Conservation (phyloP, 768 basidiomycete species). For the Suillus plorans region DNA sequence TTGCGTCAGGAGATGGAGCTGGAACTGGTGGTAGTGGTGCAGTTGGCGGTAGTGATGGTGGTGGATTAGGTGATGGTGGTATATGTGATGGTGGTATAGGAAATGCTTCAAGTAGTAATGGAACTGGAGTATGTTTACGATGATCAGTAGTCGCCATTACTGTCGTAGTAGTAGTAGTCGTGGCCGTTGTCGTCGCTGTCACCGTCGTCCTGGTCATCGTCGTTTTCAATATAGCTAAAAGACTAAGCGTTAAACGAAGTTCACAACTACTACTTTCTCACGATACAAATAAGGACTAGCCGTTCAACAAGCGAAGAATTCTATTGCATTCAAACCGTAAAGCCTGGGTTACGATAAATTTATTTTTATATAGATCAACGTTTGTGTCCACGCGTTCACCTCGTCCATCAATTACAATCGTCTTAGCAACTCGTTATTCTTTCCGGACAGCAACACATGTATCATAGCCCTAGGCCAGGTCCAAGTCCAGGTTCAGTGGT, state of each 20-base stretch:
- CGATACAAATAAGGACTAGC: background rate
- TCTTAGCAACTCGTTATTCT: background rate
- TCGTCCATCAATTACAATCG: too few relatives aligned
- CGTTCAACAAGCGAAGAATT: background rate
- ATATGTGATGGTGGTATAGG: conserved; percentile 36
- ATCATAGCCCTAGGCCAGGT: too few relatives aligned
- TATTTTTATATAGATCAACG: too few relatives aligned
- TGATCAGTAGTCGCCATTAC: background rate
- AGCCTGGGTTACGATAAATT: too few relatives aligned
- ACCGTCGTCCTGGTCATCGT: background rate
- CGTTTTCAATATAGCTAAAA: background rate
- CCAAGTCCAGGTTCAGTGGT: too few relatives aligned
- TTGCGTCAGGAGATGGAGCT: conserved; percentile 47
- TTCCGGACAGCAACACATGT: background rate
- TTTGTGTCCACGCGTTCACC: too few relatives aligned
- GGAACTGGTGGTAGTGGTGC: conserved; percentile 66
- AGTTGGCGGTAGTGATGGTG: conserved; percentile 56
- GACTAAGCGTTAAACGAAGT: background rate
- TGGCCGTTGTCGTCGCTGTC: background rate
- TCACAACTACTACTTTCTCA: background rate
- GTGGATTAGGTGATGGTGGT: conserved; percentile 42
- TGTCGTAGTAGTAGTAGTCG: background rate
- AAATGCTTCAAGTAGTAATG: conserved; percentile 38
- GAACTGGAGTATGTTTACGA: conserved; percentile 32
- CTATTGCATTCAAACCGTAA: too few relatives aligned